Conservation (phyloP, 352 stramenopile species). For the Halophytophthora batemanensis region DNA sequence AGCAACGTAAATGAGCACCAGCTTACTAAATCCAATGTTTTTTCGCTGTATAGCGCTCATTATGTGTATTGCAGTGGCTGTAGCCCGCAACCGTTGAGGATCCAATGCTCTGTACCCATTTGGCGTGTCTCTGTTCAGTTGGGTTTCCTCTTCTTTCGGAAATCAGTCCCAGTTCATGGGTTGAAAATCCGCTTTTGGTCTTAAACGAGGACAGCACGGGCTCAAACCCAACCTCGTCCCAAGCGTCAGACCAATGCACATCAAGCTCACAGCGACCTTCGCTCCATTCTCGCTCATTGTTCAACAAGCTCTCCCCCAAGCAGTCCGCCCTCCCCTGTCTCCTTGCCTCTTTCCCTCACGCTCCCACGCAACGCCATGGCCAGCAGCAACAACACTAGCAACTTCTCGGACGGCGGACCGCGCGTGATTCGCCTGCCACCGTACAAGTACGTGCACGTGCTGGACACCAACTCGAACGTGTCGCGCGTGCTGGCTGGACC, state of each 20-base stretch:
- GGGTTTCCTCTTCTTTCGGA: too few species aligned
- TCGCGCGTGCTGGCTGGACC: constrained; percentile 72
- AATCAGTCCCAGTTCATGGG: background rate
- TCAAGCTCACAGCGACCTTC: too few species aligned
- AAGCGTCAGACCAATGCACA: too few species aligned
- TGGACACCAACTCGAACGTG: constrained; percentile 85
- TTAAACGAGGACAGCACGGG: constrained; percentile 2
- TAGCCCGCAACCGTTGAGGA: too few species aligned
- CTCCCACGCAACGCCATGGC: constrained; percentile 11
- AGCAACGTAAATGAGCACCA: too few species aligned
- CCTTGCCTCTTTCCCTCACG: background rate
- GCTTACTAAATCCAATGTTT: too few species aligned
- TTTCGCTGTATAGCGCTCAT: too few species aligned
- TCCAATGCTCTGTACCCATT: too few species aligned
- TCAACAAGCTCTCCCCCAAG: constrained; percentile 9
- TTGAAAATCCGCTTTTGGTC: background rate
- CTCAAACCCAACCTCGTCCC: background rate
- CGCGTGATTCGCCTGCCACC: constrained; percentile 73
- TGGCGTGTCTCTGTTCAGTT: too few species aligned
- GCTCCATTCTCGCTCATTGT: constrained; percentile 7
- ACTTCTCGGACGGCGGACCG: constrained; percentile 31
- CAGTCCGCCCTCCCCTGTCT: constrained; percentile 3
- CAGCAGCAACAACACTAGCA: constrained; percentile 12
- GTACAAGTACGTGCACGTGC: constrained; percentile 84
- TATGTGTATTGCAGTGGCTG: too few species aligned